These are phyloP conservation scores for Aspergillus fischeri DNA, from an alignment of 2,329 filamentous ascomycete genomes.

Conservation along the genomic window DNA sequence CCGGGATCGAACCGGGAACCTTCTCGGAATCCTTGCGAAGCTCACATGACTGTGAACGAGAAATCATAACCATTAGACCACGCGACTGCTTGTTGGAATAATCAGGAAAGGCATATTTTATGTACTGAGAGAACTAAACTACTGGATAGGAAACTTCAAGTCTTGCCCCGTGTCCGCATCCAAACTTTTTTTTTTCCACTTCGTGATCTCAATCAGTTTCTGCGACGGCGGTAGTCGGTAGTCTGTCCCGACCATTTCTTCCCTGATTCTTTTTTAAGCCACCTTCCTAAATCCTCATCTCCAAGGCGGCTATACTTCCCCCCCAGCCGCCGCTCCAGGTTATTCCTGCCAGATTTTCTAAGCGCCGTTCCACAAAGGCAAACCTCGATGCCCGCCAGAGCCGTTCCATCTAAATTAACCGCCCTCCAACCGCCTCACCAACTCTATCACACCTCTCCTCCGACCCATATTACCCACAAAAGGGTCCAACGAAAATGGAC, in stretches of 20 bases:
- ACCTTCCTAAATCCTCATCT: neutral
- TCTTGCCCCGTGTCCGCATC: neutral
- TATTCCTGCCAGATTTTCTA: neutral
- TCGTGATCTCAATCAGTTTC: neutral
- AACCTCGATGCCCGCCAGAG: neutral
- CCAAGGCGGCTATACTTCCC: neutral
- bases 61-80: conserved; percentile 23
- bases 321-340: neutral
- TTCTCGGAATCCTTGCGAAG: conserved; percentile 8
- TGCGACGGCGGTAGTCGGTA: neutral
- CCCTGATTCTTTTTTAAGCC: neutral
- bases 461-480: neutral
- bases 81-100: conserved; percentile 8
- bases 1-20: conserved; percentile 22
- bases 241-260: neutral
- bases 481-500: conserved; percentile 58
- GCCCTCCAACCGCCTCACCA: neutral
- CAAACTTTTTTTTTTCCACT: neutral
- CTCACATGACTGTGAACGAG: conserved; percentile 15
- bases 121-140: neutral
- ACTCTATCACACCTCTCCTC: neutral
- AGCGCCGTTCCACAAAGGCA: neutral
- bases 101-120: neutral
- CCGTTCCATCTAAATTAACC: neutral
- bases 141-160: neutral